Evolutionary conservation across 331 rosid species (phyloP).

Genomic region (Malus hybrid): DNA sequence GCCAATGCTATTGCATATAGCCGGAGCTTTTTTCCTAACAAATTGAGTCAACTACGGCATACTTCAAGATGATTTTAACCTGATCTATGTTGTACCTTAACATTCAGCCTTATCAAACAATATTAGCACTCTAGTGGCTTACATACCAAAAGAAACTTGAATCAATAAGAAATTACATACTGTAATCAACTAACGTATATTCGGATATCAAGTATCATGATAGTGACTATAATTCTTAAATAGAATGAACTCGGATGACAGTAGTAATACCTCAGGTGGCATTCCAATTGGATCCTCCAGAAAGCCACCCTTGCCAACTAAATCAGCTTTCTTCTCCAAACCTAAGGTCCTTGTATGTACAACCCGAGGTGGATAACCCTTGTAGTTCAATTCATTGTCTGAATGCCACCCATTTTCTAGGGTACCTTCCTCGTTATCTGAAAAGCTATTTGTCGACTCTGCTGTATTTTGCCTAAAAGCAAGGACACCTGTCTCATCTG

Average conservation of each 20-base stretch:
- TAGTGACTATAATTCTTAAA: constrained; percentile 8
- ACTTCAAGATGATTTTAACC: background rate
- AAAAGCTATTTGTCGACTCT: constrained; percentile 47
- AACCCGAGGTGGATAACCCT: constrained; percentile 37
- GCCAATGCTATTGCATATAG: background rate
- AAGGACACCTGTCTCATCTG: constrained; percentile 44
- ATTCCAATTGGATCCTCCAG: constrained; percentile 69
- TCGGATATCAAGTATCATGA: background rate
- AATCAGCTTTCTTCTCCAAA: constrained; percentile 38
- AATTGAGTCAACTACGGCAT: background rate
- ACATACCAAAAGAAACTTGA: background rate
- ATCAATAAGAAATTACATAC: background rate
- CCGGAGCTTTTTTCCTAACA: background rate
- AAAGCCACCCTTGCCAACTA: constrained; percentile 29
- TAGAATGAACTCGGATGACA: constrained; percentile 17
- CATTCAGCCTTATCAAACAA: background rate
- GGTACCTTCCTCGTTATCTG: constrained; percentile 56
- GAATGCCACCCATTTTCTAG: constrained; percentile 50
- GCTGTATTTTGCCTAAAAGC: constrained; percentile 33
- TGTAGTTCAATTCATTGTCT: constrained; percentile 60
- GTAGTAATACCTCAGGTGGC: constrained; percentile 85
- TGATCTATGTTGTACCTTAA: background rate
- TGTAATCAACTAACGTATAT: background rate
- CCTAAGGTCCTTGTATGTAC: constrained; percentile 30
- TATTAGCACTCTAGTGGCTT: background rate